phyloP scores from a whole-genome alignment of 2,329 filamentous ascomycete species.

The Fusarium sp. region DNA sequence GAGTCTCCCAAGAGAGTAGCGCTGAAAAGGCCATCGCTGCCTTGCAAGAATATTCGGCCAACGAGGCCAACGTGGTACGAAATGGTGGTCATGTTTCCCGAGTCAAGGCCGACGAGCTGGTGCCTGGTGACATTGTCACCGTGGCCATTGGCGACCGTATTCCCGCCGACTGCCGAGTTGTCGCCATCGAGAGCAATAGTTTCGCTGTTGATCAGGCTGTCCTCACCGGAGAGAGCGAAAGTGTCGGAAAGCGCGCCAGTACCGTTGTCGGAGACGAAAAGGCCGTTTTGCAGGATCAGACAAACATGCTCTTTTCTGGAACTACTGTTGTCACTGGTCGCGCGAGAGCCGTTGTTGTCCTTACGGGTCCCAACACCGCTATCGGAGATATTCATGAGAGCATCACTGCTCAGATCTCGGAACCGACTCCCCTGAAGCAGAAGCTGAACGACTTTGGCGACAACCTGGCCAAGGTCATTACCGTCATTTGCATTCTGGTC shows the following conservation, averaged over 20 bases:
- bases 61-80: constrained; percentile 93
- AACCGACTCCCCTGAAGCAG: constrained; percentile 96
- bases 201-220: constrained; percentile 98
- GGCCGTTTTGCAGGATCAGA: constrained; percentile 96
- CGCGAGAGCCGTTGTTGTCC: constrained; percentile 88
- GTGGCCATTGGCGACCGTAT: constrained; percentile 92
- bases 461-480: constrained; percentile 96
- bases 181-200: constrained; percentile 95
- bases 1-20: constrained; percentile 98
- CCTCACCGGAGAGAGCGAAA: constrained; percentile 97
- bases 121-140: constrained; percentile 92
- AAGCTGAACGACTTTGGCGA: constrained; percentile 99
- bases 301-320: constrained; percentile 98
- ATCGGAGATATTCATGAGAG: constrained; percentile 99
- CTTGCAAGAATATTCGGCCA: constrained; percentile 98
- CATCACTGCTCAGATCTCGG: constrained; percentile 97
- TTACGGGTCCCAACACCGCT: constrained; percentile 90
- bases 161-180: constrained; percentile 91
- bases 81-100: constrained; percentile 80
- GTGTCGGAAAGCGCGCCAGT: constrained; percentile 84
- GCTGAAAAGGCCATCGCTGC: constrained; percentile 98
- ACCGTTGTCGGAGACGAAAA: constrained; percentile 78
- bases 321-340: constrained; percentile 96
- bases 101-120: constrained; percentile 95
- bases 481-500: constrained; percentile 93